Evolutionary conservation across 768 basidiomycete genomes (phyloP).

Genomic region (Gyrodon lividus): DNA sequence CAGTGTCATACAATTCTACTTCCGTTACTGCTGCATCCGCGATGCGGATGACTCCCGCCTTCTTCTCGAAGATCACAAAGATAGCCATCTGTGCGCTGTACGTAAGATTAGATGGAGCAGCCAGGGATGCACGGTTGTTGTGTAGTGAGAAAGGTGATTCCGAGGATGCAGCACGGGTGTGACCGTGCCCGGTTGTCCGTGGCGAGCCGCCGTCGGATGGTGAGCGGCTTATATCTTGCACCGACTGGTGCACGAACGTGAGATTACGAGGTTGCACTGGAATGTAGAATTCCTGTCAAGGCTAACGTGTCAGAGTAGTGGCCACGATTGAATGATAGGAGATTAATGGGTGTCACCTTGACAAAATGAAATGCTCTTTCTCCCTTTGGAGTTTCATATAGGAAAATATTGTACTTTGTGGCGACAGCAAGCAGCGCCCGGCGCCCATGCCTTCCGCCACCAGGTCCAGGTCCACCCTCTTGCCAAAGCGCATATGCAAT

Average conservation of each 20-base stretch:
- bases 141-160: slow-evolving; percentile 35
- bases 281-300: slow-evolving; percentile 75
- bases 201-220: slow-evolving; percentile 39
- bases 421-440: slow-evolving; percentile 67
- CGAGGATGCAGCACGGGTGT: slow-evolving; percentile 44
- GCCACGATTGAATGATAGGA: not conserved
- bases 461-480: slow-evolving; percentile 49
- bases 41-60: slow-evolving; percentile 78
- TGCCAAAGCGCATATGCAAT: slow-evolving; percentile 69
- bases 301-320: slow-evolving; percentile 1
- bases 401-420: slow-evolving; percentile 66
- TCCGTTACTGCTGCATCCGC: slow-evolving; percentile 81
- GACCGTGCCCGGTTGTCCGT: slow-evolving; percentile 28
- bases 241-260: slow-evolving; percentile 67
- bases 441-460: slow-evolving; percentile 44
- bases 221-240: slow-evolving; percentile 50
- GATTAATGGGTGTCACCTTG: slow-evolving; percentile 47
- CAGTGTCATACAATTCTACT: slow-evolving; percentile 55
- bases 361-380: slow-evolving; percentile 82
- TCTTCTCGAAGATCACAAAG: slow-evolving; percentile 87
- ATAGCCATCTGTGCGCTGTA: slow-evolving; percentile 74
- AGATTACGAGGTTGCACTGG: slow-evolving; percentile 67
- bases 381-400: slow-evolving; percentile 81
- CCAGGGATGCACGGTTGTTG: slow-evolving; percentile 25
- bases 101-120: slow-evolving; percentile 36